Evolutionary conservation across 106 monocot genomes (phyloP), one percentile per base, ranked within the genome.

Genomic region (Apostasia ramifera): DNA sequence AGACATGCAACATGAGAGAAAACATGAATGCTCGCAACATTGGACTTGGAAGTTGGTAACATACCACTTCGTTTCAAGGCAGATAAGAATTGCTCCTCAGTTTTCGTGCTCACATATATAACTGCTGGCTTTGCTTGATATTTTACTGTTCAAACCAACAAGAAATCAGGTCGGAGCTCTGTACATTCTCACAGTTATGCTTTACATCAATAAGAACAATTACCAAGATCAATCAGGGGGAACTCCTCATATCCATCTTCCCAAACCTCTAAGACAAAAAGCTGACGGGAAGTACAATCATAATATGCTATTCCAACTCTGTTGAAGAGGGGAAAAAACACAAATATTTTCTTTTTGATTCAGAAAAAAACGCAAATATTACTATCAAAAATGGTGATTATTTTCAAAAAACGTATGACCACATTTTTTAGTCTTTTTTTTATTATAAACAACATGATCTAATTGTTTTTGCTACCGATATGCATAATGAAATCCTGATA

Each of bases 241-340:
- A 81, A 93, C 5, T 82, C 89, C 14, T 79, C 89, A 69, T 57
- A 69, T 15, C 79, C 82, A 62, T 93, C 97, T 72, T 98, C 97
- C 92, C 97, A 98, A 71, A 93, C 63, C 74, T 98, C 97, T 73
- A 88, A 63, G 44, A 98, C 97, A 83, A 78, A 90, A 55, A 98
- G 97, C 58, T 80, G 84, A 42, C 77, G 80, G 38, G 73, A 76
- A 48, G 61, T 46, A 64, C 78, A 79, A 74, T 98, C 92, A 80
- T 98, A 98, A 67, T 98, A 98, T 58, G 97, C 85, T 11, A 93
- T 69, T 63, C 97, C 97, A 78, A 98, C 71, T 77, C 97, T 93
- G 77, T 41, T 52, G 68, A 10, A 10, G 26, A 26, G 26, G 5
- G 47, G 12, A 15, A 7, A 65, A 65, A 65, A 13, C 47, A 40